Base-by-base conservation (phyloP, 192 early-diverging fungal genomes). In the Backusella psychrophila region DNA sequence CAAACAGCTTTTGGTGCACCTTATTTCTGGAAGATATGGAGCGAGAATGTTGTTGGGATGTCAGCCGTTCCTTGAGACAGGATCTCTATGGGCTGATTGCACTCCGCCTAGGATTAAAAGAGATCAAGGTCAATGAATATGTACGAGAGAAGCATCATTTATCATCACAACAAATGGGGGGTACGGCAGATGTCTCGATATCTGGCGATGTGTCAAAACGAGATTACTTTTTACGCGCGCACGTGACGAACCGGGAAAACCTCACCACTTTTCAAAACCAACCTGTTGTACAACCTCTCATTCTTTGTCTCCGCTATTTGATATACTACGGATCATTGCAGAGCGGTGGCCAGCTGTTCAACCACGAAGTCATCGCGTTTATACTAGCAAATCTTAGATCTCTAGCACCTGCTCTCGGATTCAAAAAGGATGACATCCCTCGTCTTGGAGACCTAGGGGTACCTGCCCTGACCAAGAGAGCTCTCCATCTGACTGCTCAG, bases 281-380 rank as follows among this genome's bases (percentile, higher is more conserved):
- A 42, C 34, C 29, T 52, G n/a, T 9, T 49, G n/a, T 78, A 69
- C 68, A 59, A 11, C 77, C 77, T 70, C 65, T 80, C 26, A 66
- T 85, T 17, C 75, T 82, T 19, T 76, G 82, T n/a, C 63, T 86
- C 19, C 80, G 87, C n/a, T 86, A 85, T 70, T 53, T 86, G 23
- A 79, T 86, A 44, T 72, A 83, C 41, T 66, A 78, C 12, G 67
- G 78, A 17, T 79, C 83, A 2, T 6, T 41, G 1, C 63, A 49
- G 23, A n/a, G 29, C 6, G 23, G 38, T 1, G 29, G 66, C 7
- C 39, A 2, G 33, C 59, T 75, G 17, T 53, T 80, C 67, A 83
- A 86, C 15, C 81, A 85, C 36, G 87, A 88, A 59, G 78, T 88
- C 14, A 77, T 86, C 71, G 85, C 83, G 1, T 70, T 88, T 41